Evolutionary conservation across 495 filamentous ascomycete species (phyloP), one percentile per base, ranked within the genome.

Genomic region (Xylaria acuta): DNA sequence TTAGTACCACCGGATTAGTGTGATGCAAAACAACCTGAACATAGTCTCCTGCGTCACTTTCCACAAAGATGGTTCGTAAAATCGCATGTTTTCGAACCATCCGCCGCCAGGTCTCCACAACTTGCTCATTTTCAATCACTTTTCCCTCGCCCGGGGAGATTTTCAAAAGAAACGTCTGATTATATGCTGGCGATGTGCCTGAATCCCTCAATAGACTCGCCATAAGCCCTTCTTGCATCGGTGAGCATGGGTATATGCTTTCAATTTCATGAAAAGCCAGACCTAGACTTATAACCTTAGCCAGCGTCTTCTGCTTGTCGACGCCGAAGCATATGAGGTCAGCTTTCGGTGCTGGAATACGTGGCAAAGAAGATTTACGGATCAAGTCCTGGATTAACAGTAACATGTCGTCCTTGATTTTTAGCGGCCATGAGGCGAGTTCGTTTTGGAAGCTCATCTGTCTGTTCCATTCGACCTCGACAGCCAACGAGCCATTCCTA

Each of bases 21-120:
- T 5, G 56, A 64, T 32, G 60, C 22, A 79, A 58, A 1, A 79
- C 77, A 27, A 75, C 69, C n/a, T 79, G 71, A 45, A 77, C 75
- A 30, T 77, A 77, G 27, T 74, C 83, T 8, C 85, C 85, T 34
- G 83, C 84, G 30, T 83, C 84, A 72, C 82, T 87, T 63, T 88
- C 84, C 25, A 89, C 77, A 73, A 91, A 90, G 9, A 86, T 75
- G 0, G 89, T 90, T 56, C 89, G 77, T 16, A 91, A 77, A 6
- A 84, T 79, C 14, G 86, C 79, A 67, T 91, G 88, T 1, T 85
- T 82, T 34, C 83, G 78, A 16, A 90, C 85, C 0, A 90, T 82
- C 56, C 79, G 76, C 54, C 84, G 74, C 89, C 89, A 91, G 0
- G 87, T 84, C 20, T 75, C 73, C 6, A 74, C 81, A 45, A 90